Base-by-base conservation (phyloP, 169 alveolate genomes). In the Besnoitia besnoiti region DNA sequence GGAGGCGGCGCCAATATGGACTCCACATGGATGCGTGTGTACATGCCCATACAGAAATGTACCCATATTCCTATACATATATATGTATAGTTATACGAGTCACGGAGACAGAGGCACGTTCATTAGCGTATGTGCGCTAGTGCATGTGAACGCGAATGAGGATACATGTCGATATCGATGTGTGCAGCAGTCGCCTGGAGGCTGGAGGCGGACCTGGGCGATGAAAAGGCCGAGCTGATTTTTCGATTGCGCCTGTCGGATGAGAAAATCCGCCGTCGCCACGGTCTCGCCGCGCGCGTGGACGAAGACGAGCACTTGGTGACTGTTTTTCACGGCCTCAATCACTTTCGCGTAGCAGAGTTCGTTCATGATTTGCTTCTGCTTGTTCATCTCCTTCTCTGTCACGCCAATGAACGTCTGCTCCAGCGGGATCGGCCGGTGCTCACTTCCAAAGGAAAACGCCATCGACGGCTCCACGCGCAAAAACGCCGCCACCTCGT, bases 281-380 rank as follows among this genome's bases (percentile, higher is more conserved):
- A 96, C 97, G 5, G 99, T 99, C 93, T 99, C 99, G 93, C 98
- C 98, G 92, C 99, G 97, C 40, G 99, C 98, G 95, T 99, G 99
- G 19, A 99, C 99, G 93, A 99, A 99, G 40, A 99, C 99, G 92
- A 99, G 94, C 33, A 97, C 98, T 93, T 99, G 99, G 84, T 97
- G 98, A 44, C 95, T 96, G n/a, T 96, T 94, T 35, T 96, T 96
- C 16, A 97, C 97, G 51, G 90, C 96, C 59, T 76, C 96, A 80
- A 67, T 94, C 91, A 98, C 99, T 89, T 98, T 97, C 39, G 98
- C 99, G 96, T 98, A 99, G 47, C 98, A 96, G 27, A 98, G 92
- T 80, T 98, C 99, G 95, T 99, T 37, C 59, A 80, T 0, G 27
- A 27, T 14, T 21, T 30, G 49, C 55, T 97, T 94, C 49, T 97